phyloP scores from a whole-genome alignment of 2,329 filamentous ascomycete species.

The Gliomastix tumulicola region DNA sequence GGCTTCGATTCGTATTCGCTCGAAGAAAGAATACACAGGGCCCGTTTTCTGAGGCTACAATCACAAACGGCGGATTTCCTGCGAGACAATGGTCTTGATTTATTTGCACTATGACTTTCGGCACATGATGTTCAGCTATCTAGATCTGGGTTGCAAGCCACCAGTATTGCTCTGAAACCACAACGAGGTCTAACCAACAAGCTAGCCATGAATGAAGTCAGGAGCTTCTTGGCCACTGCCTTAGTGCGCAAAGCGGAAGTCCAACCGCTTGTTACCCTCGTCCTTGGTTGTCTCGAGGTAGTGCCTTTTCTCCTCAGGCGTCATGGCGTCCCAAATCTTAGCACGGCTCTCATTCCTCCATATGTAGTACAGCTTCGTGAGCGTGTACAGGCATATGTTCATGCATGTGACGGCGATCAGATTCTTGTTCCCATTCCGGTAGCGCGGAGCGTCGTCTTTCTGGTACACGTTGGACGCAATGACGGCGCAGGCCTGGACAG shows the following conservation, averaged over 20 bases:
- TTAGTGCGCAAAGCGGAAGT: constrained; percentile 27
- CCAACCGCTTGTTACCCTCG: constrained; percentile 30
- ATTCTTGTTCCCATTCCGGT: constrained; percentile 39
- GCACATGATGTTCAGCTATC: too few species aligned
- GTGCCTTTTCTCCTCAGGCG: constrained; percentile 18
- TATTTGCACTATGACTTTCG: too few species aligned
- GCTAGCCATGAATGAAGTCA: too few species aligned
- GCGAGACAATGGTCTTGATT: too few species aligned
- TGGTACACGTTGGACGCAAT: constrained; percentile 32
- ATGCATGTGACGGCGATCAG: constrained; percentile 38
- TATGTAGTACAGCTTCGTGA: constrained; percentile 23
- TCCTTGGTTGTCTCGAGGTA: constrained; percentile 24
- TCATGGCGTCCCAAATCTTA: constrained; percentile 36
- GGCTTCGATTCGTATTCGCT: too few species aligned
- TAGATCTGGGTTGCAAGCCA: too few species aligned
- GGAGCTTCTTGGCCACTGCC: too few species aligned
- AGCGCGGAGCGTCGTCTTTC: constrained; percentile 9
- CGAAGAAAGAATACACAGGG: too few species aligned
- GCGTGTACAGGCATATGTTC: constrained; percentile 19
- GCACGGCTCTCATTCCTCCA: constrained; percentile 22
- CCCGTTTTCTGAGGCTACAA: too few species aligned
- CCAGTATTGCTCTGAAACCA: too few species aligned
- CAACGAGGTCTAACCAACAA: too few species aligned
- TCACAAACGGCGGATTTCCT: too few species aligned
- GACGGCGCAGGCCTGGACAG: constrained; percentile 31